A percentile compares a stretch with the other conserved stretches of the same genome.
phyloP scores from a whole-genome alignment of 495 filamentous ascomycete species.

The Glarea lozoyensis region DNA sequence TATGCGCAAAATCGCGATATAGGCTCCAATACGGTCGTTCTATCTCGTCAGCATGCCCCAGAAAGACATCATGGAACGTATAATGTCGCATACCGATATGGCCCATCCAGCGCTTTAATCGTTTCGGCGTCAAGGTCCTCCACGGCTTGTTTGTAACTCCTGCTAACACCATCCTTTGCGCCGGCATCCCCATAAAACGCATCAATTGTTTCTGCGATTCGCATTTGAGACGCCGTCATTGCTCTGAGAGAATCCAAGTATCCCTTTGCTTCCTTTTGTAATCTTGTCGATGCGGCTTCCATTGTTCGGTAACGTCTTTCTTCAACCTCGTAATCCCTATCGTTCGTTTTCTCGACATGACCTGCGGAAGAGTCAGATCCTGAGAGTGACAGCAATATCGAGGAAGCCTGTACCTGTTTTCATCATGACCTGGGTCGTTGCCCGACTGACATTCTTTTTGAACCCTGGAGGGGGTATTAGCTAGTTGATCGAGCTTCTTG shows the following conservation, averaged over 20 bases:
- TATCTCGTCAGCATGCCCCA: conserved; percentile 22
- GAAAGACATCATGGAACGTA: not conserved
- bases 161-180: conserved; percentile 84
- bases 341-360: conserved; percentile 95
- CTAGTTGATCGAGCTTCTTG: not conserved
- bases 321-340: conserved; percentile 97
- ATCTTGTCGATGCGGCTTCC: conserved; percentile 81
- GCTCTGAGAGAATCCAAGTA: conserved; percentile 95
- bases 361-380: conserved; percentile 35
- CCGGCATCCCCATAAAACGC: conserved; percentile 98
- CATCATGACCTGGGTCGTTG: conserved; percentile 99
- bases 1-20: conserved; percentile 95
- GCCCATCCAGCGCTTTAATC: conserved; percentile 96
- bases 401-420: conserved; percentile 62
- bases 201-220: conserved; percentile 98
- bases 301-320: conserved; percentile 93
- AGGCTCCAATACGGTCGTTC: conserved; percentile 88
- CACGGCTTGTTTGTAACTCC: conserved; percentile 96
- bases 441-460: conserved; percentile 98
- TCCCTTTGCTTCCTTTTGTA: conserved; percentile 96
- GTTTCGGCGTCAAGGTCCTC: conserved; percentile 97
- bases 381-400: not conserved
- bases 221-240: conserved; percentile 99
- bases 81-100: conserved; percentile 56
- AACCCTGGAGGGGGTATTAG: conserved; percentile 52